Base-by-base conservation (phyloP, 2,329 filamentous ascomycete species). In the Neopestalotiopsis sp. region DNA sequence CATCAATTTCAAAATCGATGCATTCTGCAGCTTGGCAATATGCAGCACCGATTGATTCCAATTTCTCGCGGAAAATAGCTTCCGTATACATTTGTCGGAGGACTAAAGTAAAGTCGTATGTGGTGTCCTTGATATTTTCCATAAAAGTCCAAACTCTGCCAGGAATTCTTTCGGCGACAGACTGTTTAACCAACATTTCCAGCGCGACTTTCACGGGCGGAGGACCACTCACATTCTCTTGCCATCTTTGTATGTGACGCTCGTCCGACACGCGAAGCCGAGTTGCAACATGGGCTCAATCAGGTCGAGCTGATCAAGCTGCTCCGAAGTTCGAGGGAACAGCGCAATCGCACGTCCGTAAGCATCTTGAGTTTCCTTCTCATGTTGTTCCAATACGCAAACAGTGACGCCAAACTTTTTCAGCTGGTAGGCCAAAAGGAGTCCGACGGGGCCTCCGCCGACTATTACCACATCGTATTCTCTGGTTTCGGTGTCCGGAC, bases 21-120 rank as follows among this genome's bases (percentile, higher is more conserved):
- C 85, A 78, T 68, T 81, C 78, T 9, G 79, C 75, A 3, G 79
- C 79, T 20, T 61, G 58, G 28, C 28, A 61, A 34, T 24, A 32
- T 61, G 13, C 80, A 78, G 24, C 81, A 81, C 38, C 82, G 72
- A 34, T 71, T 62, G 71, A 78, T 63, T 69, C 76, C 74, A 82
- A 63, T 68, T 80, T 77, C n/a, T 77, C 75, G 57, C 86, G 80
- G 65, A 88, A 84, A 57, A 88, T 83, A 13, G 84, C 83, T 72
- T 89, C 86, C 6, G 86, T 83, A 73, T 86, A 88, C 73, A 85
- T 88, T 75, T 89, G 86, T 17, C 87, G 79, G 66, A 89, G 73
- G 1, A 88, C 86, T n/a, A 88, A 77, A 0, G 82, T 81, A 72
- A 87, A 89, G 70, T 86, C 82, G 76, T 84, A 88, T 32, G 78